Evolutionary conservation across 2,329 filamentous ascomycete genomes (phyloP), one percentile per base, ranked within the genome.

Genomic region (Fusarium vanettenii): DNA sequence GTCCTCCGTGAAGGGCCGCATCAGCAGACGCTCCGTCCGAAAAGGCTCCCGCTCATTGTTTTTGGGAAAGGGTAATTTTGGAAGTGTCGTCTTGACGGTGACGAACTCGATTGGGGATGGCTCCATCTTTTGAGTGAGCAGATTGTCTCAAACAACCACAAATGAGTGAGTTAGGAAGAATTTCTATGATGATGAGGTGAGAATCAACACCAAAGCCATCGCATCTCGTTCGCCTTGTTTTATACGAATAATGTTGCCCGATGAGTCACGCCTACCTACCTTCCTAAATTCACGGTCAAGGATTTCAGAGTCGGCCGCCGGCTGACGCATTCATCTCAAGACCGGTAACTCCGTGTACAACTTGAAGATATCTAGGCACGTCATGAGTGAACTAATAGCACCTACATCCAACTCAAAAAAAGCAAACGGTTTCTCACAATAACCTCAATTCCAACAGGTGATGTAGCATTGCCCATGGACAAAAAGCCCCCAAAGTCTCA

Each of bases 1-100:
- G 4, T 85, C 82, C 20, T 85, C 80, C 1, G 77, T 76, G 43
- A 89, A 81, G 3, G 88, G 87, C 18, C 90, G 85, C 61, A 93
- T 80, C 29, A 89, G 77, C 22, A 93, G 84, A 8, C 91, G 87
- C 60, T 86, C 80, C 4, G 91, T 92, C 59, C 75, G 78, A 64
- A 90, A 83, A 3, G 81, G 78, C 9, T 79, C 64, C 8, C 88
- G 83, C 25, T 82, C 79, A 16, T 75, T 66, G 64, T 83, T 84
- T 5, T 82, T 80, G 6, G 85, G 87, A 3, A 87, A 79, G 0
- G 86, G 86, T 4, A 68, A 64, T 14, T 79, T 76, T 2, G 89
- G 89, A 13, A 87, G 81, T 2, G 84, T 87, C 25, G 88, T 88
- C 78, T 85, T 86, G 69, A 90, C 84, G 50, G 80, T 86, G 68